Evolutionary conservation across 352 stramenopile species (phyloP), one percentile per base, ranked within the genome.

Genomic region (Phytophthora cajani): DNA sequence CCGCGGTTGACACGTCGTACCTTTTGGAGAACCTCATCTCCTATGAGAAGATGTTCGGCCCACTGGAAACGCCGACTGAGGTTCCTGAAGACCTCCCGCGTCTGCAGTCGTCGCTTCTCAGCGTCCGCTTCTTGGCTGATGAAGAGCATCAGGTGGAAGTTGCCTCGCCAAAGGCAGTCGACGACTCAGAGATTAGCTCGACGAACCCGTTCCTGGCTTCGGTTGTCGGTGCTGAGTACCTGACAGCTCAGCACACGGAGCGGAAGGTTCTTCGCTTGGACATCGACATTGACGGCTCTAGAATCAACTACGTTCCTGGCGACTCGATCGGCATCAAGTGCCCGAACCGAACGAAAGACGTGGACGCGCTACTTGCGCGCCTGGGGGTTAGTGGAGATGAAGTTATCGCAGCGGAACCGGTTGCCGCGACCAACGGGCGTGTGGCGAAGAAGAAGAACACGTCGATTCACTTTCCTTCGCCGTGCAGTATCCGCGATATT

Each of bases 321-420:
- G 92, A 98, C 55, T 90, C 89, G 17, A 89, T 98, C 25, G 91
- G 91, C 2, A 74, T 97, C 69, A 86, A 91, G 64, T 97, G 90
- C 40, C 85, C 89, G 0, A 98, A 97, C 72, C 72, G 75, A 33
- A 32, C n/a, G 3, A 67, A 80, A 46, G 84, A 91, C 38, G 88
- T 96, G 27, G 78, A 89, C 27, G 88, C 77, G 2, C 54, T 96
- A n/a, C 73, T 97, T 11, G 46, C 70, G 17, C 77, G 82, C 7
- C 64, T 96, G 0, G 72, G 80, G 9, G 33, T 91, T 8, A 75
- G 64, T 49, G 84, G 82, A 1, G 54, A 64, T 21, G 66, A 75
- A 16, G 10, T 79, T 3, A 67, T 90, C 42, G 74, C 36, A 4
- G 49, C 85, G 7, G 84, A 92, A 25, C 59, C 77, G 0, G 64